Percentiles rank a stretch among this genome's conserved stretches.
phyloP scores from a whole-genome alignment of 208 protist genomes.

The Pavlovales sp. region DNA sequence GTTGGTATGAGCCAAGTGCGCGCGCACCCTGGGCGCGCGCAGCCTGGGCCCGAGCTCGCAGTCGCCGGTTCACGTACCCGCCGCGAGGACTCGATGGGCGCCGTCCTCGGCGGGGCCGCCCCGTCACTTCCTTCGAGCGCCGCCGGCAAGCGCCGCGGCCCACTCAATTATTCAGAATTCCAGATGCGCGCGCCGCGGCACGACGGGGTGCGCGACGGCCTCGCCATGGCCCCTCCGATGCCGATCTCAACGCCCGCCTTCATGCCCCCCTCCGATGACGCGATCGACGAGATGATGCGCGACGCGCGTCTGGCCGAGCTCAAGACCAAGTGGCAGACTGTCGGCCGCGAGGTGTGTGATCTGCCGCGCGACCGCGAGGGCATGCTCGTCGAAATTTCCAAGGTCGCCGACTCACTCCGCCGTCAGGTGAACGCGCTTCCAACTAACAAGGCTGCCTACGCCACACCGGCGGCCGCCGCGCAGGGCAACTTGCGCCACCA shows the following conservation, averaged over 20 bases:
- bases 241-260: no score
- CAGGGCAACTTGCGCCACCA: no score
- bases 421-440: neutral
- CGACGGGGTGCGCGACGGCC: no score
- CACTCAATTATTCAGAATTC: neutral
- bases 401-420: neutral
- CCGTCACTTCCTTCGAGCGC: no score
- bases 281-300: neutral
- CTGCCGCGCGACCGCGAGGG: neutral
- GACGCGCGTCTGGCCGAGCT: neutral
- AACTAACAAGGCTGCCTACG: no score
- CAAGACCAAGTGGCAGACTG: neutral
- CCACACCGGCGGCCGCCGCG: no score
- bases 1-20: neutral
- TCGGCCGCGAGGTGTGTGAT: neutral
- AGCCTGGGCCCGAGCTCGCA: neutral
- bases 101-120: neutral
- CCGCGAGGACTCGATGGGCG: neutral
- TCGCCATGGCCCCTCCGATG: neutral
- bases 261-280: neutral
- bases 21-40: no score
- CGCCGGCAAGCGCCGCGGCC: neutral
- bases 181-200: neutral
- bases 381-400: neutral
- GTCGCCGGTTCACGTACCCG: no score